A percentile compares a stretch with the other conserved stretches of the same genome.
Conservation (phyloP, 192 early-diverging fungal genomes). For the Umbelopsis ramanniana region DNA sequence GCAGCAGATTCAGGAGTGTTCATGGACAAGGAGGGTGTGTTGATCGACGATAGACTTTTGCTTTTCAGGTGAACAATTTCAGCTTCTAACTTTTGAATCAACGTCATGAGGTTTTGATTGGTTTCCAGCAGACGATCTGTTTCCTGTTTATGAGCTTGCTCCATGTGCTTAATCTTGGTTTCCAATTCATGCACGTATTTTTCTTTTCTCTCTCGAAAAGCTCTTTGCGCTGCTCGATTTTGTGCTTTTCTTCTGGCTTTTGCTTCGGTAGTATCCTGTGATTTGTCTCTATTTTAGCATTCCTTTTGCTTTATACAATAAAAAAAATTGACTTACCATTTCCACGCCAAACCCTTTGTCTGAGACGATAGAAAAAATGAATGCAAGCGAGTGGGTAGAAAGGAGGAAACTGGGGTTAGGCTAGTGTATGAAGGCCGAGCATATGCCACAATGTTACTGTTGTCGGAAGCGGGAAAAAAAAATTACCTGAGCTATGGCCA, state of each 20-base stretch:
- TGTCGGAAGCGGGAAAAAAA: no score
- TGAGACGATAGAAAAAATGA: no score
- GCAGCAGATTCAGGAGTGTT: not conserved
- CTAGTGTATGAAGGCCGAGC: not conserved
- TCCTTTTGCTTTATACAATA: no score
- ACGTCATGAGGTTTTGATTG: constrained; percentile 49
- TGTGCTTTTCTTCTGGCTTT: constrained; percentile 41
- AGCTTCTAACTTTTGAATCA: constrained; percentile 53
- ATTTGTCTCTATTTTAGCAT: no score
- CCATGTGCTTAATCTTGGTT: constrained; percentile 71
- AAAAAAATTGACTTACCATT: no score
- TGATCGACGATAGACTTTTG: not conserved
- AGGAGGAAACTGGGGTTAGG: not conserved
- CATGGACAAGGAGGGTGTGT: not conserved
- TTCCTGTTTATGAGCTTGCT: constrained; percentile 54
- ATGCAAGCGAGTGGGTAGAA: no score
- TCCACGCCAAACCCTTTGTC: no score
- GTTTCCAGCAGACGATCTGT: constrained; percentile 46
- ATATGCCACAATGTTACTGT: no score
- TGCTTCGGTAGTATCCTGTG: not conserved
- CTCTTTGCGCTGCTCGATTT: constrained; percentile 49
- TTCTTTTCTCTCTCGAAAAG: constrained; percentile 89
- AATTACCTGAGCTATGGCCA: constrained; percentile 10
- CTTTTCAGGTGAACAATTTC: constrained; percentile 31
- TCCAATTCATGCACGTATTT: constrained; percentile 82